phyloP scores from a whole-genome alignment of 2,329 filamentous ascomycete genomes.

The Colletotrichum endophyticum region DNA sequence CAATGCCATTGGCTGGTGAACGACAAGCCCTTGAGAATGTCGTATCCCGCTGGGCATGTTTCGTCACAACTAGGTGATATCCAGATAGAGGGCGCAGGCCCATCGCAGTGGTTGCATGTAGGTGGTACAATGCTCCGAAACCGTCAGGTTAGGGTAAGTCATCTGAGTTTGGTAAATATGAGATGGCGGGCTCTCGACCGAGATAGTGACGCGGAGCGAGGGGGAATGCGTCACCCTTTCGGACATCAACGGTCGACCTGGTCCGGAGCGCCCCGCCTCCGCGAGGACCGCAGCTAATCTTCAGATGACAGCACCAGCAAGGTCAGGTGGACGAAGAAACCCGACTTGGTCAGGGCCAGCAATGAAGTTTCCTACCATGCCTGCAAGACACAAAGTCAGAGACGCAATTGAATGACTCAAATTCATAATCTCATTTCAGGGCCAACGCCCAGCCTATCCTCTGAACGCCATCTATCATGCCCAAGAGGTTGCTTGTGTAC shows the following conservation, averaged over 20 bases:
- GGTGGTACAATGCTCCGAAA: neutral
- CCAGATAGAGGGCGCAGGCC: neutral
- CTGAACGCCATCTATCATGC: slow-evolving; percentile 20
- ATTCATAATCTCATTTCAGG: slow-evolving; percentile 17
- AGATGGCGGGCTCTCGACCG: neutral
- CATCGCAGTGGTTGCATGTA: neutral
- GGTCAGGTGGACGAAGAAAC: neutral
- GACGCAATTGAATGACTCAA: neutral
- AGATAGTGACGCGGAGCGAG: neutral
- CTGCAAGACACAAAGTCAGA: neutral
- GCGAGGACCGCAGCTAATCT: neutral
- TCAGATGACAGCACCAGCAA: neutral
- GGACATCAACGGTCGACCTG: neutral
- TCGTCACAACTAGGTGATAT: neutral
- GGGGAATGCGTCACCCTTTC: neutral
- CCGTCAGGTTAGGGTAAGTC: neutral
- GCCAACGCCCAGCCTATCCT: slow-evolving; percentile 5
- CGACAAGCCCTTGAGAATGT: neutral
- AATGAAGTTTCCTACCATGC: neutral
- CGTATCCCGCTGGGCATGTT: neutral
- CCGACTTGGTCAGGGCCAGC: neutral
- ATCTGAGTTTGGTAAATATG: neutral
- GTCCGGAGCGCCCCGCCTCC: neutral
- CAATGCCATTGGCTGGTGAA: neutral
- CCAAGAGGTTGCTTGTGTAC: neutral